Base-by-base conservation (phyloP, 1,284 basidiomycete genomes). In the Cutaneotrichosporon sp. region DNA sequence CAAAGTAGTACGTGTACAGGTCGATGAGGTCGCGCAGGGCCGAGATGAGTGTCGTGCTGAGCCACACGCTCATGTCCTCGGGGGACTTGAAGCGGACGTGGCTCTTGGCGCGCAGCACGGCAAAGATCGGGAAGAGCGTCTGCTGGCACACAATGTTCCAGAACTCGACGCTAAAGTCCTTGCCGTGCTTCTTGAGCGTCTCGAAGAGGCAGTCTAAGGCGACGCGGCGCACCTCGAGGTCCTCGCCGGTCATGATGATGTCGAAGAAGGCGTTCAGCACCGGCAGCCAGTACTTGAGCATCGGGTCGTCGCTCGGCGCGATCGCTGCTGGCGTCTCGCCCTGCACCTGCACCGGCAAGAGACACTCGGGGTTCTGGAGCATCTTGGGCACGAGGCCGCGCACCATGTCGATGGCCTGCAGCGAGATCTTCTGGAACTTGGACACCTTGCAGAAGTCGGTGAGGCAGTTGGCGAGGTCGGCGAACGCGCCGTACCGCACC, bases 211-310 rank as follows among this genome's bases (percentile, higher is more conserved):
- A 97, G 79, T 99, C 95, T 29, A 99, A 84, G 0, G 97, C 94
- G 94, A 79, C 75, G n/a, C 93, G 86, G 66, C 97, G 87, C 61
- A 99, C 95, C 85, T 99, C 97, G 43, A 99, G 83, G 75, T 99
- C 97, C 79, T 99, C 97, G 16, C 94, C 97, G 64, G 97, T 99
- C 97, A 99, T 99, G 77, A 99, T 95, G 64, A 99, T 95, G 78
- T 99, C 97, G 81, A 97, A 98, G 82, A 98, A 98, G 24, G 91
- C 89, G 75, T 99, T 97, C 20, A 99, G 83, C 4, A 95, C 88
- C 0, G 97, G 97, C 82, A 92, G 95, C 97, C 97, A 99, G 80
- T 89, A 98, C 72, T 88, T 89, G 79, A 95, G 88, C 89, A 94
- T 94, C 10, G 86, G 86, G 71, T 94, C 92, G 68, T 92, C 89